Base-by-base conservation (phyloP, 1,284 basidiomycete genomes). In the Phylloboletellus chloephorus region DNA sequence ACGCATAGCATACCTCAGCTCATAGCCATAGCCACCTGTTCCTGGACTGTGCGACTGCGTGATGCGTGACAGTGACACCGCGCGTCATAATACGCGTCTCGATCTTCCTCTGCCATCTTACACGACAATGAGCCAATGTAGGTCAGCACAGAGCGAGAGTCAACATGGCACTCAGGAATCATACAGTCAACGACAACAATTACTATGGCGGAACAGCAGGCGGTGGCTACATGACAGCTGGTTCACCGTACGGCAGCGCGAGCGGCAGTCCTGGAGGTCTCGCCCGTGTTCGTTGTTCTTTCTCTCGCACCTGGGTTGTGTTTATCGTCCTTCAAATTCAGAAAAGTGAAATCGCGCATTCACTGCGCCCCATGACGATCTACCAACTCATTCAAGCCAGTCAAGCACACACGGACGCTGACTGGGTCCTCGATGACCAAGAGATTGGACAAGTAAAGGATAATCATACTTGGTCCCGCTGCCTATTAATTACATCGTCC, bases 361-460 rank as follows among this genome's bases (percentile, higher is more conserved):
- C 88, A 1, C 63, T 97, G 19, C 79, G 93, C 32, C 91, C 95
- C 5, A 77, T 96, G 32, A 95, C 89, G 3, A 75, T 93, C 52
- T 76, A 82, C 40, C 92, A 96, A 63, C 72, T 97, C 35, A 56
- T 73, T 34, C 76, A 78, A 49, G 88, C 93, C 2, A 73, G 70
- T 23, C 92, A 96, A 67, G 73, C 82, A 5, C 89, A 96, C 58
- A 73, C 83, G 0, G 94, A 98, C 51, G 83, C 90, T 2, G 89
- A 94, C 39, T 94, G 92, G 77, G 74, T 72, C 41, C 74, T 97
- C 34, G 91, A 94, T 49, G 82, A 80, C 15, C 66, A 73, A 5
- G 89, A 95, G 49, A 71, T 95, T 42, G 83, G 83, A 39, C 88
- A 92, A 63, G 89, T 90, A 49, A 44, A 72, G 10, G 65, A 2